Evolutionary conservation across 257 asterid genomes (phyloP).

Genomic region (Rauvolfia tetraphylla): DNA sequence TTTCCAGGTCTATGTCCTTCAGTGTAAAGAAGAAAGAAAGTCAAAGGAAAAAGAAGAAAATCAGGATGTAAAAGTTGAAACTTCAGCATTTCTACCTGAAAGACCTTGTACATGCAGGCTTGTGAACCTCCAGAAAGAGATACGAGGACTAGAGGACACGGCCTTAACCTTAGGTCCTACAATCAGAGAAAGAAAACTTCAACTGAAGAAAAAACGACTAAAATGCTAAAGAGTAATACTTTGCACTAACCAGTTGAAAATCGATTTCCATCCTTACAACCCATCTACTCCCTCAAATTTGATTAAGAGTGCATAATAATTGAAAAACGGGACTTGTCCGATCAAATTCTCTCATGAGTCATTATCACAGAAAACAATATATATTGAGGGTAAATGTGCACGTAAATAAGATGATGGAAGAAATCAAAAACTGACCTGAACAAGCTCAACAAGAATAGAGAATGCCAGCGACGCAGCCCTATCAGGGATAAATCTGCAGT

Average conservation of each 20-base stretch:
- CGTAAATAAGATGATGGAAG: background rate
- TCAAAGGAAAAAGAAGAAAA: background rate
- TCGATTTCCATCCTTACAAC: background rate
- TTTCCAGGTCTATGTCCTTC: background rate
- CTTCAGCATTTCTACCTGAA: conserved; percentile 50
- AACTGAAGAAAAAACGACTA: background rate
- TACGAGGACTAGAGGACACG: conserved; percentile 73
- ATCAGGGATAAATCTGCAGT: conserved; percentile 69
- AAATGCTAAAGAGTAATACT: too few relatives aligned
- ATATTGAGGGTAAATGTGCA: background rate
- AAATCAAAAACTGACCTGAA: conserved; percentile 46
- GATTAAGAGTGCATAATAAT: background rate
- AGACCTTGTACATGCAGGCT: conserved; percentile 89
- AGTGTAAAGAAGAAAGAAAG: background rate
- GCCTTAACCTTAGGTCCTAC: conserved; percentile 65
- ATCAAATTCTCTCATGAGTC: conserved; percentile 2
- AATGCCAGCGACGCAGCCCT: conserved; percentile 83
- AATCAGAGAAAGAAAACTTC: conserved; percentile 15
- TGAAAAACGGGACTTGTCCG: too few relatives aligned
- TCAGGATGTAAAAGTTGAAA: background rate
- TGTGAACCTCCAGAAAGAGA: conserved; percentile 85
- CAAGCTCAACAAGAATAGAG: conserved; percentile 59
- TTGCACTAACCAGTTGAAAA: background rate
- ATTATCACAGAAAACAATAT: background rate
- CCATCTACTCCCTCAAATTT: background rate